Base-by-base conservation (phyloP, 208 protist species). In the Leishmania aethiopica region DNA sequence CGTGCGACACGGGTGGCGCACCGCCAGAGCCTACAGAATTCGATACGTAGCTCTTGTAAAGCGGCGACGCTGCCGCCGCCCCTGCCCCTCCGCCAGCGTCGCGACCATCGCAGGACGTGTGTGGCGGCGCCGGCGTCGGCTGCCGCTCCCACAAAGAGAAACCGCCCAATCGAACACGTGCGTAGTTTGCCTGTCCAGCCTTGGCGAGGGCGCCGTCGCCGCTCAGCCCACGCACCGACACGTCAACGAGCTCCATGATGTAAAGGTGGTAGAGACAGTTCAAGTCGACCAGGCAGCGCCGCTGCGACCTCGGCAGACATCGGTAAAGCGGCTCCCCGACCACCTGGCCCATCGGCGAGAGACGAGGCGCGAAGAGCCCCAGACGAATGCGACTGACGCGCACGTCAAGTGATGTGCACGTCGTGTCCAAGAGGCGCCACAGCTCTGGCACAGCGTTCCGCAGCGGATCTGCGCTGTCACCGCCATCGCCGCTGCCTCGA, bases 311-410 rank as follows among this genome's bases (percentile, higher is more conserved):
- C 3, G 89, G 88, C 13, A 95, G 79, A 77, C 89, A 93, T 35
- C 90, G 90, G 74, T 85, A 85, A 28, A 95, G 80, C 11, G 91
- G 89, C 51, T 94, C 87, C 37, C 92, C 92, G 35, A 95, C 79
- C 25, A 77, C 83, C 32, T 83, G 53, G n/a, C 90, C 87, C 77
- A 87, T 83, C 42, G 90, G 90, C 25, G 92, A 95, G 35, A 95
- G 89, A 17, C 92, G 88, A 22, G 92, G 89, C 47, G 92, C 86
- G 72, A 89, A 89, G 60, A 93, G 70, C 28, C 77, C 72, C 35
- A 93, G 35, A 4, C 77, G 77, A 32, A 86, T 76, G n/a, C 85
- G 83, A 22, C 79, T 62, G 40, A 91, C 45, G 25, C 60, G 85
- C 47, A 91, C 37, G 19, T 86, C 66, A 22, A 86, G 53, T 37